Conservation (phyloP, 805 yeast genomes). For the Saturnispora hagleri region DNA sequence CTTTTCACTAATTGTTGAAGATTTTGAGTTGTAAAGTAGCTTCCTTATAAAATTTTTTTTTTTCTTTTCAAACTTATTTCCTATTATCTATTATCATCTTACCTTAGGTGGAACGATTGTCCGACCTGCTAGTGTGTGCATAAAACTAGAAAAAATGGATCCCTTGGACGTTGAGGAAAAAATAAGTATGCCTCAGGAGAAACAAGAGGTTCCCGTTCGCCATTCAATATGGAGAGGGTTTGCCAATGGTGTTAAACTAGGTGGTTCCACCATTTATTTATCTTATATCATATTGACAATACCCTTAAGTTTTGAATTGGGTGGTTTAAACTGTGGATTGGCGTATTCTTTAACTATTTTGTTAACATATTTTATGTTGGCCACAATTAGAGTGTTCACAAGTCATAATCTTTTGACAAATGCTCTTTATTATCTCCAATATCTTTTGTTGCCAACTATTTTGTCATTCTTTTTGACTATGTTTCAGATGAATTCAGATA, state of each 20-base stretch:
- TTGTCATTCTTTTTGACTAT: conserved; percentile 58
- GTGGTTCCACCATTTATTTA: conserved; percentile 47
- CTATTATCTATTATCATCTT: background rate
- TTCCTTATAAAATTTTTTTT: background rate
- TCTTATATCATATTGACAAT: conserved; percentile 67
- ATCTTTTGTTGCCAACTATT: conserved; percentile 33
- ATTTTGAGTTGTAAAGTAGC: background rate
- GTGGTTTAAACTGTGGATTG: conserved; percentile 90
- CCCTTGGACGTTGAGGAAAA: background rate
- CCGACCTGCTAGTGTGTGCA: background rate
- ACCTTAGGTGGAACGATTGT: background rate
- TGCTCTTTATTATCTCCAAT: conserved; percentile 60
- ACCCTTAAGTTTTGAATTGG: conserved; percentile 79
- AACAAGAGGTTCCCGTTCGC: background rate
- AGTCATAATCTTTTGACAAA: conserved; percentile 15
- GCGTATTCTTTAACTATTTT: conserved; percentile 72
- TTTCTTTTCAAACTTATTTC: background rate
- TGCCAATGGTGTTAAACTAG: background rate
- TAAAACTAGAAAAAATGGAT: background rate
- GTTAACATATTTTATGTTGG: conserved; percentile 57
- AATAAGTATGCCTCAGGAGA: background rate
- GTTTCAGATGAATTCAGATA: conserved; percentile 31
- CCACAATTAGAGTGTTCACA: conserved; percentile 49
- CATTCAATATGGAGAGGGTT: background rate
- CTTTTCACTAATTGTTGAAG: background rate